Conservation (phyloP, 805 yeast genomes). For the Clavispora fructus region DNA sequence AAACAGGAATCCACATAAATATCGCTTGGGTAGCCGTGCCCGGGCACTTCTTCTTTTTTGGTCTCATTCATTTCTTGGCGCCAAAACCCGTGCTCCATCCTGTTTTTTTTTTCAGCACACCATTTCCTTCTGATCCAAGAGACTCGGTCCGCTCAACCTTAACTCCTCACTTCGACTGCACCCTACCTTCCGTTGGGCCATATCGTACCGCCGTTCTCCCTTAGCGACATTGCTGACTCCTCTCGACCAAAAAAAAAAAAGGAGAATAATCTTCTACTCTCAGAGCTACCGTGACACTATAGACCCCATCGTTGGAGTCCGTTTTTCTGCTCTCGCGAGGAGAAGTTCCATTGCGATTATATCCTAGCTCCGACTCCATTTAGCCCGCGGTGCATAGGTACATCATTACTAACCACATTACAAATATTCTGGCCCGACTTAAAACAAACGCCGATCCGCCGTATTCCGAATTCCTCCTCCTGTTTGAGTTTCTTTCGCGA, state of each 20-base stretch:
- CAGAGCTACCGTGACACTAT: too few species aligned
- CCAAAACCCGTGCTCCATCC: not conserved
- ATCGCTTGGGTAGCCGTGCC: not conserved
- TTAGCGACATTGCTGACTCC: too few species aligned
- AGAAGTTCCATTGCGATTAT: too few species aligned
- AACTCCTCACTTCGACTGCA: not conserved
- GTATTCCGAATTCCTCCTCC: not conserved
- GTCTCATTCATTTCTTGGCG: too few species aligned
- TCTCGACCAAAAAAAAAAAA: too few species aligned
- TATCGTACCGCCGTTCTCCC: too few species aligned
- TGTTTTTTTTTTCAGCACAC: not conserved
- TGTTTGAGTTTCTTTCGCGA: not conserved
- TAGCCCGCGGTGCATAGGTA: not conserved
- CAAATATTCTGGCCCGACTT: not conserved
- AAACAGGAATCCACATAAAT: not conserved
- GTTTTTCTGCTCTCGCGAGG: too few species aligned
- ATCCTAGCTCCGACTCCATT: not conserved
- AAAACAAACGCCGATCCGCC: not conserved
- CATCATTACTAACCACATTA: not conserved
- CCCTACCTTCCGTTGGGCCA: not conserved
- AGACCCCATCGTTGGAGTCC: too few species aligned
- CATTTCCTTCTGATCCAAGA: too few species aligned
- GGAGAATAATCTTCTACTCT: too few species aligned
- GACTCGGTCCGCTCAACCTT: not conserved
- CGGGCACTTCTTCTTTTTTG: too few species aligned